A percentile compares a stretch with the other conserved stretches of the same genome.
These are phyloP conservation scores for Peronospora destructor DNA, from an alignment of 352 stramenopile genomes.

Conservation along the genomic window DNA sequence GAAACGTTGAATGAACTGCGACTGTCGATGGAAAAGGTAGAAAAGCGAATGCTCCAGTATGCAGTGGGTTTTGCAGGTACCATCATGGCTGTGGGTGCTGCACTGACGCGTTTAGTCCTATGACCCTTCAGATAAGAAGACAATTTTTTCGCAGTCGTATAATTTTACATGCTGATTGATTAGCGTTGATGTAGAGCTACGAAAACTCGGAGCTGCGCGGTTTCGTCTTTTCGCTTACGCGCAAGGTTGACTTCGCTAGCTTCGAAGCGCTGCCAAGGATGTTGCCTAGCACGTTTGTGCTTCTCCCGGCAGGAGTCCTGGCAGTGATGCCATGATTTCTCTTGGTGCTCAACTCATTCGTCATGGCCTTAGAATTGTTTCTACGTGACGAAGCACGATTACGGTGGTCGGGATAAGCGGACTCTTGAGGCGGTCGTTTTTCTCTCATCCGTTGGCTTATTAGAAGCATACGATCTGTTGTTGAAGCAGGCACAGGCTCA, in stretches of 20 bases:
- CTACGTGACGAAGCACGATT: constrained; percentile 14
- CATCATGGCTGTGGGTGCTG: constrained; percentile 80
- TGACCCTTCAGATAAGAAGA: constrained; percentile 20
- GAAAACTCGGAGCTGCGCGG: constrained; percentile 39
- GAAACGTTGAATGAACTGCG: constrained; percentile 82
- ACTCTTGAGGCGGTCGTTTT: constrained; percentile 20
- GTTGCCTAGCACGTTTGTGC: constrained; percentile 40
- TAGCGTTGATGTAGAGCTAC: constrained; percentile 5
- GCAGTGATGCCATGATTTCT: constrained; percentile 9
- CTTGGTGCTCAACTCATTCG: constrained; percentile 9
- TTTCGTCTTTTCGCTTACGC: constrained; percentile 46
- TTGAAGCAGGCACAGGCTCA: constrained; percentile 25
- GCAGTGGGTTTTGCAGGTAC: constrained; percentile 81
- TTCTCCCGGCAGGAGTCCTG: constrained; percentile 10
- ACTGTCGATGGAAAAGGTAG: constrained; percentile 84
- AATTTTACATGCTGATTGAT: neutral
- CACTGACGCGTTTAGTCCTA: constrained; percentile 66
- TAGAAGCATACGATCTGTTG: constrained; percentile 8
- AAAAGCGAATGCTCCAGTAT: constrained; percentile 87
- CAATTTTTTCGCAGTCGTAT: neutral
- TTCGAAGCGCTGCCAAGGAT: constrained; percentile 65
- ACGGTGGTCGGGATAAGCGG: constrained; percentile 12
- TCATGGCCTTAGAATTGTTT: constrained; percentile 17
- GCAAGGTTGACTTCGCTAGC: constrained; percentile 56
- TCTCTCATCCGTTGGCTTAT: constrained; percentile 14